Conservation (phyloP, 2,329 filamentous ascomycete genomes). For the Colletotrichum shisoi region DNA sequence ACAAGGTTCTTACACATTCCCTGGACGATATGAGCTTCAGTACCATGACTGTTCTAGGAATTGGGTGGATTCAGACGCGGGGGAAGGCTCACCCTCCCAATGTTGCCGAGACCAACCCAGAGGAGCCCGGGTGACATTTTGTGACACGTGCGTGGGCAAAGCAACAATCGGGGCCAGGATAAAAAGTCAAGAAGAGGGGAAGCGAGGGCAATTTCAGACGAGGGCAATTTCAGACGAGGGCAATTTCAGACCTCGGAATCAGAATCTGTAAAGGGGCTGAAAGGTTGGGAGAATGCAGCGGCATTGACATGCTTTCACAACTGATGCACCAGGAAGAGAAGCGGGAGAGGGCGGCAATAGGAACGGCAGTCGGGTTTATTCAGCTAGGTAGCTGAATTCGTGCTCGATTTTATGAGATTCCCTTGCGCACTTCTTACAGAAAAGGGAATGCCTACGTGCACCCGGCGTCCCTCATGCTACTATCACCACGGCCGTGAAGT, state of each 20-base stretch:
- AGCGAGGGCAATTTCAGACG: neutral
- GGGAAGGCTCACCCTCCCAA: slow-evolving; percentile 72
- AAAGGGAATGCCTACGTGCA: neutral
- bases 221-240: no score
- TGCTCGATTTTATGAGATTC: neutral
- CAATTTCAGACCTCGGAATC: neutral
- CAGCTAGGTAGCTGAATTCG: neutral
- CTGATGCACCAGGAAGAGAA: neutral
- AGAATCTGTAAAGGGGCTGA: neutral
- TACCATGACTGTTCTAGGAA: slow-evolving; percentile 39
- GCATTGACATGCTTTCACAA: slow-evolving; percentile 16
- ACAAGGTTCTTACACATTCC: slow-evolving; percentile 87
- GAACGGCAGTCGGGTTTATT: neutral
- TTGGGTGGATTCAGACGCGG: slow-evolving; percentile 7
- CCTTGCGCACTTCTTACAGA: neutral
- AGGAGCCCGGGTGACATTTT: slow-evolving; percentile 69
- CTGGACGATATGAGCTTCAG: slow-evolving; percentile 51
- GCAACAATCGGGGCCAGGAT: neutral
- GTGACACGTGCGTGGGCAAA: neutral
- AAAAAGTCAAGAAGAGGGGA: neutral
- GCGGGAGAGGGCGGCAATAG: neutral
- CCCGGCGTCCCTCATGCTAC: no score
- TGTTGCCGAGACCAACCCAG: slow-evolving; percentile 87
- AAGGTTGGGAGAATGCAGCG: neutral
- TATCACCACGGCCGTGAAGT: neutral